Base-by-base conservation (phyloP, 345 rosid species). In the Corchorus capsularis region DNA sequence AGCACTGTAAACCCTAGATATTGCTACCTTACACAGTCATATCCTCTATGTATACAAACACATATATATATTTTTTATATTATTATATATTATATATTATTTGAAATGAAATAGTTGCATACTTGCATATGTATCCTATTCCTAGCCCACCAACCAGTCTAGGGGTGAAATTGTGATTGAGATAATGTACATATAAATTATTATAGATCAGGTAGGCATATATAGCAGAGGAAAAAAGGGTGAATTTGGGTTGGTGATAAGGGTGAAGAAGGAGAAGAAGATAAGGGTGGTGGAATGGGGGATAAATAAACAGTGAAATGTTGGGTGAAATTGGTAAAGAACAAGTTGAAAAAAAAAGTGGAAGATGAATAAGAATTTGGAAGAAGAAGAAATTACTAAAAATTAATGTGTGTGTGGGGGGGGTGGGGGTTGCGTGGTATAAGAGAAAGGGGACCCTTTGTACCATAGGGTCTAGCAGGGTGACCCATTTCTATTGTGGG, bases 401-500 rank as follows among this genome's bases (percentile, higher is more conserved):
- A 5, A 69, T 69, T 52, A 61, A 74, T 10, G 53, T n/a, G n/a
- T n/a, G n/a, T n/a, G n/a, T n/a, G n/a, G n/a, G n/a, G n/a, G n/a
- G n/a, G n/a, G n/a, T 27, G 55, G 39, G 57, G 79, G 57, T 78
- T 76, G 88, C 78, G 77, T 73, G 85, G 82, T 49, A 22, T 45
- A 41, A 35, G 79, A 65, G 76, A 20, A 54, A 14, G 17, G 75
- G 34, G 84, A 35, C 78, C 83, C 81, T 76, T 37, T 34, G 68
- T 71, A 47, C 75, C 75, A 37, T 64, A 20, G 54, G 72, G 70
- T 62, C 22, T 52, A 54, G 79, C 76, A 68, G 79, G 63, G 66
- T 78, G 77, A 76, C 83, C 84, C 86, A 75, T 76, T 73, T 76
- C 82, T 55, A 1, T 32, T 8, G 47, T 81, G 82, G 85, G 79